phyloP scores from a whole-genome alignment of 129 eudicot genomes.

The Escallonia herrerae region DNA sequence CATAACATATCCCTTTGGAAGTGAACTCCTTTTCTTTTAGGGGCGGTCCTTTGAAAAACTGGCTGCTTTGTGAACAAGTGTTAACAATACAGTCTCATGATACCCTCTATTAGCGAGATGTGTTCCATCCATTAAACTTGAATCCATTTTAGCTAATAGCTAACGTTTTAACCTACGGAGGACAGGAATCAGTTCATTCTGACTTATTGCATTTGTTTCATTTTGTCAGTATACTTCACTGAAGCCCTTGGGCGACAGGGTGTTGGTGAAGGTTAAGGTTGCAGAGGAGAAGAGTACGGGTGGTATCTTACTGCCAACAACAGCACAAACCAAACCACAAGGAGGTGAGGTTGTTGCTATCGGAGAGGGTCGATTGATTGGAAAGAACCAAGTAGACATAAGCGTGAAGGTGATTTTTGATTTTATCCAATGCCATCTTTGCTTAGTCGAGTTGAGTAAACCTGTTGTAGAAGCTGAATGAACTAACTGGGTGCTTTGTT shows the following conservation, averaged over 20 bases:
- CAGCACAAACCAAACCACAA: slow-evolving; percentile 77
- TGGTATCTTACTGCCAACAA: slow-evolving; percentile 75
- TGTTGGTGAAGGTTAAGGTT: slow-evolving; percentile 58
- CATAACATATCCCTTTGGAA: no score
- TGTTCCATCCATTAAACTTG: not conserved
- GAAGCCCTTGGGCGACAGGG: slow-evolving; percentile 87
- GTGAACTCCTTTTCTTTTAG: no score
- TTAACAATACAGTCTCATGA: no score
- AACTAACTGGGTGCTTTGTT: slow-evolving; percentile 2
- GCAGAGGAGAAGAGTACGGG: slow-evolving; percentile 79
- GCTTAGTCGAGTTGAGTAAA: no score
- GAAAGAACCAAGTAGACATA: slow-evolving; percentile 51
- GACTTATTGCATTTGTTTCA: not conserved
- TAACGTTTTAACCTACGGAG: not conserved
- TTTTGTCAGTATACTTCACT: slow-evolving; percentile 62
- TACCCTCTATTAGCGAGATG: no score
- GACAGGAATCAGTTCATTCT: not conserved
- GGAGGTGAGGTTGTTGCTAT: slow-evolving; percentile 83
- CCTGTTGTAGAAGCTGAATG: not conserved
- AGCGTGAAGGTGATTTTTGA: slow-evolving; percentile 46
- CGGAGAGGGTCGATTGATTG: slow-evolving; percentile 79
- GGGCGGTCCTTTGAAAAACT: no score
- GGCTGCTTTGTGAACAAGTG: no score
- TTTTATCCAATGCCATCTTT: no score
- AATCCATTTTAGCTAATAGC: not conserved